Conservation (phyloP, 352 stramenopile genomes). For the Globisporangium apiculatum region DNA sequence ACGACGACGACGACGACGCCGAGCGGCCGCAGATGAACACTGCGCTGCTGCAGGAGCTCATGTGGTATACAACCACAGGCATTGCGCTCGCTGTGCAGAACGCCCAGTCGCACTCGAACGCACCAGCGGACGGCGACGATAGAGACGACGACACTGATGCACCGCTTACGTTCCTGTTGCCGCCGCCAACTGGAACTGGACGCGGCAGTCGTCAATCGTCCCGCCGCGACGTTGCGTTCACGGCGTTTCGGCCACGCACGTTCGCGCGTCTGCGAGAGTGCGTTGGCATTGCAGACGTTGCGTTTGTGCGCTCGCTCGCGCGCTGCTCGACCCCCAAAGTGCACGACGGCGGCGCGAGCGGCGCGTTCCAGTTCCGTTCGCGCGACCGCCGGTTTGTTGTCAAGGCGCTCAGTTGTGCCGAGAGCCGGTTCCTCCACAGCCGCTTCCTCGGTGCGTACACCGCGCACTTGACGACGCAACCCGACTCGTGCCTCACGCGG, state of each 20-base stretch:
- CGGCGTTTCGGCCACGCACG: conserved; percentile 38
- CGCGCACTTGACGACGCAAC: conserved; percentile 46
- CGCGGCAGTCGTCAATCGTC: conserved; percentile 14
- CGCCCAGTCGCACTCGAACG: conserved; percentile 1
- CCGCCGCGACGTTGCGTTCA: conserved; percentile 25
- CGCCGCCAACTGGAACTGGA: conserved; percentile 22
- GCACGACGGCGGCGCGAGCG: conserved; percentile 67
- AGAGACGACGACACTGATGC: neutral
- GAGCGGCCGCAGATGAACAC: conserved; percentile 73
- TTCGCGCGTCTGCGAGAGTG: conserved; percentile 48
- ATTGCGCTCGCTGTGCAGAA: conserved; percentile 53
- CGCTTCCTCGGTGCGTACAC: conserved; percentile 62
- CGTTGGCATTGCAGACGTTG: conserved; percentile 49
- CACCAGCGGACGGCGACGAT: conserved; percentile 3
- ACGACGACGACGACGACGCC: conserved; percentile 52
- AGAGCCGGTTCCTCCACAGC: conserved; percentile 54
- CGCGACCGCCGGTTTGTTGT: conserved; percentile 65
- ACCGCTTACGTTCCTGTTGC: conserved; percentile 22
- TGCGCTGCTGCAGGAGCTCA: conserved; percentile 65
- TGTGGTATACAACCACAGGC: conserved; percentile 72
- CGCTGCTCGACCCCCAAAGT: conserved; percentile 69
- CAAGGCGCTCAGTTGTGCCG: conserved; percentile 58
- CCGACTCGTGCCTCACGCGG: conserved; percentile 62
- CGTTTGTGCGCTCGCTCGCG: conserved; percentile 48
- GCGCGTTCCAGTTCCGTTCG: conserved; percentile 83